Evolutionary conservation across 805 yeast species (phyloP), one percentile per base, ranked within the genome.

Genomic region (Myxozyma melibiosi): DNA sequence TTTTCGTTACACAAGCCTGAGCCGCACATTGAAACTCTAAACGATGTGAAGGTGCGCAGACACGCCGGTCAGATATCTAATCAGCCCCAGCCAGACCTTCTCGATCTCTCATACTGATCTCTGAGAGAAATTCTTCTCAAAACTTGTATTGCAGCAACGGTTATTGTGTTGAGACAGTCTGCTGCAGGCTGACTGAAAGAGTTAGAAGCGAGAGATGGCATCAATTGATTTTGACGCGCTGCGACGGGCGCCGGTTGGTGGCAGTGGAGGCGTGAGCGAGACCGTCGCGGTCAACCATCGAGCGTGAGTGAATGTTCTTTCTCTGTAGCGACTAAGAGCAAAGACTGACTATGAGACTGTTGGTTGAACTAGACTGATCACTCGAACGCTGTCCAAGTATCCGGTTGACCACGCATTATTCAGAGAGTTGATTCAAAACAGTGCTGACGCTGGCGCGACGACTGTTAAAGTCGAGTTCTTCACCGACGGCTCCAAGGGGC

Each of bases 331-430:
- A 16, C 37, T n/a, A 33, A 27, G 14, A 25, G n/a, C 13, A 18
- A 1, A 42, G 24, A 51, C 16, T 41, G 25, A 55, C n/a, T 7
- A 13, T 2, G 25, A 30, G 16, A 18, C 5, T 4, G 24, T 20
- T 28, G n/a, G n/a, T n/a, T n/a, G n/a, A n/a, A n/a, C 3, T 46
- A 67, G 70, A 2, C 67, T 74, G 14, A 74, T 74, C 35, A 74
- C 77, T 0, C 66, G 77, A 4, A 74, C 78, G 0, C 57, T 74
- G 44, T 73, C 78, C 2, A 74, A 74, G 53, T 74, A 74, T 55
- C 78, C 78, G 14, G 76, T 74, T 0, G 78, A 74, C 56, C 74
- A 68, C 62, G 77, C 78, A 0, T 58, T 74, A 34, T 74, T 65
- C 49, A 64, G 78, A 5, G 78, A 74, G 57, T 64, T 74, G 49